A percentile compares a stretch with the other conserved stretches of the same genome.
phyloP scores from a whole-genome alignment of 2,329 filamentous ascomycete species.

The Penicillium freii region DNA sequence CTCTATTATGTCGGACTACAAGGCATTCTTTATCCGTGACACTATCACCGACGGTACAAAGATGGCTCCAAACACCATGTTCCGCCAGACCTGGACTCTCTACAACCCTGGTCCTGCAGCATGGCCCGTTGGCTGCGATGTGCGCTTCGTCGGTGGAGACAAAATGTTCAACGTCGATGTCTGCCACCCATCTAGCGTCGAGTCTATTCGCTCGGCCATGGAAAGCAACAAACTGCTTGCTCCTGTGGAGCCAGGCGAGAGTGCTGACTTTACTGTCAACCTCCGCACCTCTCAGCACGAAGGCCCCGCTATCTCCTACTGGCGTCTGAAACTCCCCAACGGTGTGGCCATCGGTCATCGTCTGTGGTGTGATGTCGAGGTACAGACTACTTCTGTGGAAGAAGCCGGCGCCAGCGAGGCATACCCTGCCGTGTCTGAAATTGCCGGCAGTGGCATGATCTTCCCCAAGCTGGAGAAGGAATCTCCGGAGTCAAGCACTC shows the following conservation, averaged over 20 bases:
- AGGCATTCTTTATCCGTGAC: conserved; percentile 73
- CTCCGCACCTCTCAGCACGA: conserved; percentile 75
- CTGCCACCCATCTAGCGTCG: conserved; percentile 72
- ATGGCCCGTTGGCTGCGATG: conserved; percentile 87
- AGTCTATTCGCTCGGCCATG: conserved; percentile 72
- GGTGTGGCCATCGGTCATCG: conserved; percentile 86
- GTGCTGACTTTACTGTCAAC: conserved; percentile 75
- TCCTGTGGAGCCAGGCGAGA: conserved; percentile 69
- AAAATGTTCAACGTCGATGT: conserved; percentile 93
- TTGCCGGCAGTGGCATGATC: conserved; percentile 72
- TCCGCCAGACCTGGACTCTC: conserved; percentile 89
- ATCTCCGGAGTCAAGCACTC: conserved; percentile 76
- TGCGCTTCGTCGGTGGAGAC: conserved; percentile 90
- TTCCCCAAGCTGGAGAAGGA: conserved; percentile 97
- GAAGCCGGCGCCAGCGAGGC: conserved; percentile 13
- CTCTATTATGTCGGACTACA: conserved; percentile 31
- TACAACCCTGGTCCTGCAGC: conserved; percentile 74
- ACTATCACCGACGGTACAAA: conserved; percentile 74
- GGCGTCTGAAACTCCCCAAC: conserved; percentile 81
- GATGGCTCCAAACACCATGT: conserved; percentile 67
- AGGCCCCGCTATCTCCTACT: conserved; percentile 89
- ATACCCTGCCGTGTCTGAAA: conserved; percentile 34
- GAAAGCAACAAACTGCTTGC: conserved; percentile 76
- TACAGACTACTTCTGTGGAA: conserved; percentile 41
- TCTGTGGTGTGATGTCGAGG: conserved; percentile 88